These are phyloP conservation scores for Ceratopteris richardii DNA, from an alignment of 75 land plant genomes.

Conservation along the genomic window DNA sequence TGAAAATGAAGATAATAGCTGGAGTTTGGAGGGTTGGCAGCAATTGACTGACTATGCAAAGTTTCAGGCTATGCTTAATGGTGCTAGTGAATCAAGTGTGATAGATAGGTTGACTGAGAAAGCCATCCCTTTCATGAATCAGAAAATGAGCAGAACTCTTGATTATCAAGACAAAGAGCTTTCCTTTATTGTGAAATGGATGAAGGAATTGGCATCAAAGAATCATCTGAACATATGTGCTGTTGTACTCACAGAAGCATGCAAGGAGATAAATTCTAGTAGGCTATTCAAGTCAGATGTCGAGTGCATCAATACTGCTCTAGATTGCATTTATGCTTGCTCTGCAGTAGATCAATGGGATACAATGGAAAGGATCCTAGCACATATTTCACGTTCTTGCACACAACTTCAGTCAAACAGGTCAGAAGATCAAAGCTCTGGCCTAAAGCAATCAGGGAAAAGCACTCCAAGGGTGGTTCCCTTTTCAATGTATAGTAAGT, in stretches of 20 bases:
- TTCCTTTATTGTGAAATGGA: constrained; percentile 62
- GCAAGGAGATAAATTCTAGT: constrained; percentile 23
- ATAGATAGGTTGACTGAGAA: constrained; percentile 48
- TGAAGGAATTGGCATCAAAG: constrained; percentile 58
- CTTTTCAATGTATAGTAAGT: background rate
- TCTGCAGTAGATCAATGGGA: constrained; percentile 65
- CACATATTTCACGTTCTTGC: constrained; percentile 39
- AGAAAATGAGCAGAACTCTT: constrained; percentile 5
- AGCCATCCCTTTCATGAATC: constrained; percentile 71
- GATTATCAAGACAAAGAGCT: constrained; percentile 7
- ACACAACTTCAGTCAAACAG: background rate
- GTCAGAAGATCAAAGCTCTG: background rate
- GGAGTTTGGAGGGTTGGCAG: constrained; percentile 67
- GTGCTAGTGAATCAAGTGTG: constrained; percentile 47
- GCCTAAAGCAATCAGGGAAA: background rate
- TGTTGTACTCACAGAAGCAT: constrained; percentile 63
- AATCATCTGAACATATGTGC: constrained; percentile 68
- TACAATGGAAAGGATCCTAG: constrained; percentile 61
- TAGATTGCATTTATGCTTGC: constrained; percentile 71
- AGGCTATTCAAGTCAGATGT: constrained; percentile 56
- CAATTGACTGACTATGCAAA: constrained; percentile 68
- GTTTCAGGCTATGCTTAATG: constrained; percentile 67
- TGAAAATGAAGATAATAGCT: constrained; percentile 17
- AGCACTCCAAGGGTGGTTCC: background rate
- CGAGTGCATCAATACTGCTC: constrained; percentile 53